These are phyloP conservation scores for Trichoderma virens DNA, from an alignment of 495 filamentous ascomycete genomes.

Conservation along the genomic window DNA sequence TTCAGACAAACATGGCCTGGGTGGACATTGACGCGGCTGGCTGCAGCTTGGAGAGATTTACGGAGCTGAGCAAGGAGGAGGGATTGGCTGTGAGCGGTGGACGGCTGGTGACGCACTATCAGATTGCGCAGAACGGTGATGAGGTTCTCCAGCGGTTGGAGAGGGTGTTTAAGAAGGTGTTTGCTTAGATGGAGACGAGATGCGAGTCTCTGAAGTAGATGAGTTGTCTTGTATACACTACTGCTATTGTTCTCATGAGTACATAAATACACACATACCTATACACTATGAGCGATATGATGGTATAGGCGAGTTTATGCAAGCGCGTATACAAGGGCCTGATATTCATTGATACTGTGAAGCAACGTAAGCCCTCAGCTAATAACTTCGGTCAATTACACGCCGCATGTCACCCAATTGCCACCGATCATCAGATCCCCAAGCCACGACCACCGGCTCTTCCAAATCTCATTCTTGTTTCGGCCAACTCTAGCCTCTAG, in stretches of 20 bases:
- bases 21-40: constrained; percentile 57
- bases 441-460: no score
- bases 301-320: no score
- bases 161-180: constrained; percentile 37
- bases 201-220: neutral
- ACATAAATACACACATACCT: no score
- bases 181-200: constrained; percentile 9
- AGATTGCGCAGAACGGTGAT: constrained; percentile 42
- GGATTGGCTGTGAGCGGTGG: constrained; percentile 47
- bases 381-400: no score
- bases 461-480: no score
- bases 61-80: constrained; percentile 39
- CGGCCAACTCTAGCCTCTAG: no score
- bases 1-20: constrained; percentile 95
- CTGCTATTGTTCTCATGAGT: neutral
- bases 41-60: constrained; percentile 36
- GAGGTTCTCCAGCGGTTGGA: constrained; percentile 43
- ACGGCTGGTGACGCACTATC: constrained; percentile 58
- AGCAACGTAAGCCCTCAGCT: no score
- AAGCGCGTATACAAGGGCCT: no score
- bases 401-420: no score
- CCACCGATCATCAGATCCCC: no score
- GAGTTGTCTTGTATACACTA: neutral
- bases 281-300: no score
- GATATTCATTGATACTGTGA: no score